A percentile compares a stretch with the other conserved stretches of the same genome.
Conservation (phyloP, 176 grass and related monocot species). For the Zizania latifolia region DNA sequence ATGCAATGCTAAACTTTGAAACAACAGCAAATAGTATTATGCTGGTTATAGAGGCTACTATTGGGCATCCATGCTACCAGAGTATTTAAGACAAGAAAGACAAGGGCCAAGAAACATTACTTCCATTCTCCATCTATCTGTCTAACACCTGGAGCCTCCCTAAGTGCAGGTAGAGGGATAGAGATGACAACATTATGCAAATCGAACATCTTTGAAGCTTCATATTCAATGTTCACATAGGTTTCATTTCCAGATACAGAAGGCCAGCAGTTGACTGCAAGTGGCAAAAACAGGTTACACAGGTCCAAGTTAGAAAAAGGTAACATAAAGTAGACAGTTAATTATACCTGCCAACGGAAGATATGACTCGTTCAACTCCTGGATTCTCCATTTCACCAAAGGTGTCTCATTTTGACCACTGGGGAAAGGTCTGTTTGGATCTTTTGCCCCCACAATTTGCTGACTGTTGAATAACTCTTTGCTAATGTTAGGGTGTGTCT, state of each 20-base stretch:
- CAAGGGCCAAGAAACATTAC: slow-evolving; percentile 37
- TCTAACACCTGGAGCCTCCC: slow-evolving; percentile 60
- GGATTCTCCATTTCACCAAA: slow-evolving; percentile 83
- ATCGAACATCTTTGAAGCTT: slow-evolving; percentile 78
- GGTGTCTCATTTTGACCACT: slow-evolving; percentile 81
- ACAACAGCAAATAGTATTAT: not conserved
- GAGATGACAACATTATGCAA: slow-evolving; percentile 81
- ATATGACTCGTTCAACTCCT: slow-evolving; percentile 70
- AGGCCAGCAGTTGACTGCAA: slow-evolving; percentile 91
- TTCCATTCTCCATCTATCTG: slow-evolving; percentile 93
- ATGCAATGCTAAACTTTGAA: not conserved
- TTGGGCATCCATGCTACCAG: not conserved
- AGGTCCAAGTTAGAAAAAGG: slow-evolving; percentile 14
- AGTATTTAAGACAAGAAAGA: slow-evolving; percentile 37
- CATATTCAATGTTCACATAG: slow-evolving; percentile 76
- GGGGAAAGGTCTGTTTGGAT: slow-evolving; percentile 77
- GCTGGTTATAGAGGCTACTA: not conserved
- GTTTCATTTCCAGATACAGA: slow-evolving; percentile 57
- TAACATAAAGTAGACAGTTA: slow-evolving; percentile 8
- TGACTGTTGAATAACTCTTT: slow-evolving; percentile 76
- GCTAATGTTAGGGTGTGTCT: slow-evolving; percentile 76
- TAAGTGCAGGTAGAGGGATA: slow-evolving; percentile 72
- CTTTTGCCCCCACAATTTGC: slow-evolving; percentile 67
- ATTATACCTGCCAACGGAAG: slow-evolving; percentile 65
- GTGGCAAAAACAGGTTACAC: slow-evolving; percentile 32